Conservation (phyloP, 1,284 basidiomycete genomes). For the Cystobasidium sp. region DNA sequence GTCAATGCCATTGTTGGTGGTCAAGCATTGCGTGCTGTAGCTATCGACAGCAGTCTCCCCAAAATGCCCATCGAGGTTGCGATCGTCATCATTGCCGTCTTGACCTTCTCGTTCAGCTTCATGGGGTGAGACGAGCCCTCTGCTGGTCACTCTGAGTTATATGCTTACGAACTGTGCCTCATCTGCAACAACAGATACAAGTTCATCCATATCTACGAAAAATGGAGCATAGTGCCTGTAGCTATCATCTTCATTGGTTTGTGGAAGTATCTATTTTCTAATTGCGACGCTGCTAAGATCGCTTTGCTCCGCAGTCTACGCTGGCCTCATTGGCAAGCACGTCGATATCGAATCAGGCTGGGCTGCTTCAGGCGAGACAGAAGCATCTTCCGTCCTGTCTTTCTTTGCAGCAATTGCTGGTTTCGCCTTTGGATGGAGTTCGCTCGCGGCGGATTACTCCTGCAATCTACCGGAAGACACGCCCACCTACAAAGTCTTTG, state of each 20-base stretch:
- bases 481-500: constrained; percentile 67
- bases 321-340: constrained; percentile 44
- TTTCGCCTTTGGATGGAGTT: constrained; percentile 61
- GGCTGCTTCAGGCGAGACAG: constrained; percentile 64
- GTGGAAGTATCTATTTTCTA: constrained; percentile 13
- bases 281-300: constrained; percentile 50
- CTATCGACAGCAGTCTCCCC: constrained; percentile 48
- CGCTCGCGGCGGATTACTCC: constrained; percentile 68
- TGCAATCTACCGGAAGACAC: constrained; percentile 58
- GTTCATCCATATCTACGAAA: constrained; percentile 66
- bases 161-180: constrained; percentile 57
- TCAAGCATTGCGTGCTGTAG: constrained; percentile 53
- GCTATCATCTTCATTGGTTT: constrained; percentile 68
- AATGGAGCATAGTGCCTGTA: constrained; percentile 76
- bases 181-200: constrained; percentile 61
- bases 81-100: constrained; percentile 56
- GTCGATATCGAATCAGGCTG: constrained; percentile 61
- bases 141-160: constrained; percentile 55
- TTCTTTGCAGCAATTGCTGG: constrained; percentile 61
- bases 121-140: constrained; percentile 46
- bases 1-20: constrained; percentile 54
- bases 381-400: constrained; percentile 71
- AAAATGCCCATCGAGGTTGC: constrained; percentile 55
- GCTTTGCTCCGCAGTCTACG: constrained; percentile 3
- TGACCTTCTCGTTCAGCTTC: constrained; percentile 46